phyloP scores from a whole-genome alignment of 768 basidiomycete species.

The Arthromyces matolae region DNA sequence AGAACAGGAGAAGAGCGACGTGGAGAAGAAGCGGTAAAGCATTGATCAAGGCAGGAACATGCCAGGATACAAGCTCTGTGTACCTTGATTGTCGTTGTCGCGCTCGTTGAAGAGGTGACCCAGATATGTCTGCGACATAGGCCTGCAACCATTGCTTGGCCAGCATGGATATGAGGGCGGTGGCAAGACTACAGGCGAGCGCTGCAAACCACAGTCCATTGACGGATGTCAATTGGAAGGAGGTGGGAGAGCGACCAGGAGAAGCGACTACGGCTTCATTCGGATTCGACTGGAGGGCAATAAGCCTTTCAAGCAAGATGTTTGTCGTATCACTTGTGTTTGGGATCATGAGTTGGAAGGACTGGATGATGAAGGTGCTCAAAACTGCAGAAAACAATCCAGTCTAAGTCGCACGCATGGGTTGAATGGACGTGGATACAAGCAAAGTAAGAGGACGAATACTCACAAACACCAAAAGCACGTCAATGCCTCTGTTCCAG shows the following conservation, averaged over 20 bases:
- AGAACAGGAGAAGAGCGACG: slow-evolving; percentile 37
- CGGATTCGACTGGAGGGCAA: slow-evolving; percentile 22
- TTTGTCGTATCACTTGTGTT: slow-evolving; percentile 32
- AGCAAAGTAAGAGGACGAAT: background rate
- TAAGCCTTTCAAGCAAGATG: slow-evolving; percentile 28
- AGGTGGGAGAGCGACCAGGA: slow-evolving; percentile 8
- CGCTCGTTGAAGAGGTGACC: slow-evolving; percentile 34
- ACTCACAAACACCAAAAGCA: slow-evolving; percentile 42
- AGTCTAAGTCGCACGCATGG: slow-evolving; percentile 24
- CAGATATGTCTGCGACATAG: slow-evolving; percentile 30
- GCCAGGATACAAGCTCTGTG: slow-evolving; percentile 35
- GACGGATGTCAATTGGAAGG: slow-evolving; percentile 32
- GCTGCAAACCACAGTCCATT: slow-evolving; percentile 47
- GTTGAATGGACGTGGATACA: background rate
- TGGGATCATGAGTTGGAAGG: slow-evolving; percentile 36
- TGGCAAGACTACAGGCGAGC: slow-evolving; percentile 37
- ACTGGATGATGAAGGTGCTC: slow-evolving; percentile 42
- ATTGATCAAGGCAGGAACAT: slow-evolving; percentile 36
- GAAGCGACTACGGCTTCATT: slow-evolving; percentile 10
- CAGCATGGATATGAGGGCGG: slow-evolving; percentile 42
- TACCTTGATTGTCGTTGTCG: slow-evolving; percentile 35
- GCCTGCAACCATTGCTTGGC: slow-evolving; percentile 44
- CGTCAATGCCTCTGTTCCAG: slow-evolving; percentile 41
- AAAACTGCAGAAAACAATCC: slow-evolving; percentile 42
- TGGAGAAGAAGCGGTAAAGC: slow-evolving; percentile 38